Evolutionary conservation across 1,284 basidiomycete genomes (phyloP).

Genomic region (Papiliotrema fonsecae): DNA sequence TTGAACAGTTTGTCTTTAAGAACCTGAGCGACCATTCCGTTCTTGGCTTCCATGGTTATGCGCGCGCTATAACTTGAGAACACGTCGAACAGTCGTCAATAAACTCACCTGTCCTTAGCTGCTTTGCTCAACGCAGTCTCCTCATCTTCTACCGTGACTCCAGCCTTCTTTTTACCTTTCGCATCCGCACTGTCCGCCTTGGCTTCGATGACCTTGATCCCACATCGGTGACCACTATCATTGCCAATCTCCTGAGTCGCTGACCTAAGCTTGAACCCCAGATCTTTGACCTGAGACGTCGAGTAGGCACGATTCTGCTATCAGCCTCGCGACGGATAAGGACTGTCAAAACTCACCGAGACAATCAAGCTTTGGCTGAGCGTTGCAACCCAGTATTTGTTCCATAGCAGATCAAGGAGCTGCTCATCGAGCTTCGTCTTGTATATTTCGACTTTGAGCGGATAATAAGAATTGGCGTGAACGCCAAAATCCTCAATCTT

Average conservation of each 20-base stretch:
- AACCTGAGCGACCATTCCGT: slow-evolving; percentile 82
- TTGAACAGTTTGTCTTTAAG: slow-evolving; percentile 64
- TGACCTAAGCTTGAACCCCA: slow-evolving; percentile 71
- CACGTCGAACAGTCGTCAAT: neutral
- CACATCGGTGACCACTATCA: slow-evolving; percentile 5
- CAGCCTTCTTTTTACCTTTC: slow-evolving; percentile 20
- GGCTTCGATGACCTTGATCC: slow-evolving; percentile 47
- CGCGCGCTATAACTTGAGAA: slow-evolving; percentile 58
- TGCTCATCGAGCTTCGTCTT: slow-evolving; percentile 82
- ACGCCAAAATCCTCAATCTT: slow-evolving; percentile 98
- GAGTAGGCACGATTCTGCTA: slow-evolving; percentile 82
- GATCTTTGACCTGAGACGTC: slow-evolving; percentile 78
- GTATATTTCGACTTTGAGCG: slow-evolving; percentile 89
- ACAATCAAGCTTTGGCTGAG: slow-evolving; percentile 85
- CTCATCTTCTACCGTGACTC: slow-evolving; percentile 35
- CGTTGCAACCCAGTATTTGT: slow-evolving; percentile 99
- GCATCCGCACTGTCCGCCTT: slow-evolving; percentile 37
- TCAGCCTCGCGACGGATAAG: slow-evolving; percentile 1
- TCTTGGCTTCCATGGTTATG: slow-evolving; percentile 80
- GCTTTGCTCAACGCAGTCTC: slow-evolving; percentile 63
- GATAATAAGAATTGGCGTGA: slow-evolving; percentile 95
- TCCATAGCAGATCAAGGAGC: slow-evolving; percentile 86
- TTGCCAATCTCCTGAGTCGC: slow-evolving; percentile 21
- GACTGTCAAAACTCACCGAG: slow-evolving; percentile 57
- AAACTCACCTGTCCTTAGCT: slow-evolving; percentile 71